Conservation (phyloP, 176 grass and related monocot genomes). For the Aegilops longissima region DNA sequence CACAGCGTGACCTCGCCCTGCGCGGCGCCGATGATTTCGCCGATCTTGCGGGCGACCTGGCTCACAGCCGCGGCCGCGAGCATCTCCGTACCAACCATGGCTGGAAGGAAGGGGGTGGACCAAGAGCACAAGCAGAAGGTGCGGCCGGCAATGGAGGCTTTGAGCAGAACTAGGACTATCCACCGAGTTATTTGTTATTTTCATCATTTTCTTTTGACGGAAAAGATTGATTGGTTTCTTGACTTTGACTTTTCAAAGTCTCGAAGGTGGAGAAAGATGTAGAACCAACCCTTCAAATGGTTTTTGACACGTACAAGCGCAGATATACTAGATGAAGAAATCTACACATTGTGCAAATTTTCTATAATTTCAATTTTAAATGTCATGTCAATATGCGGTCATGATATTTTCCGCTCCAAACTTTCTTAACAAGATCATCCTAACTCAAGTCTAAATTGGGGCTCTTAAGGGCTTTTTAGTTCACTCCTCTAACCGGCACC, state of each 20-base stretch:
- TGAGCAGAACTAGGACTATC: neutral
- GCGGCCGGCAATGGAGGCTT: neutral
- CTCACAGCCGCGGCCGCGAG: slow-evolving; percentile 38
- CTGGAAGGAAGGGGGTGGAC: neutral
- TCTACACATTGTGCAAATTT: too few species aligned
- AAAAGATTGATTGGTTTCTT: neutral
- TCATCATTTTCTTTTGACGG: too few species aligned
- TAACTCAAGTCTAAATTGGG: too few species aligned
- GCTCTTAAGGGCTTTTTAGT: too few species aligned
- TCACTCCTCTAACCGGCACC: too few species aligned
- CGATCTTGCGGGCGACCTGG: slow-evolving; percentile 47
- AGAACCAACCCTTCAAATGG: too few species aligned
- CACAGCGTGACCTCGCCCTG: slow-evolving; percentile 34
- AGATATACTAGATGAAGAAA: too few species aligned
- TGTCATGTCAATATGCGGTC: too few species aligned
- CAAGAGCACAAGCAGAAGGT: neutral
- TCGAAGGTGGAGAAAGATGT: neutral
- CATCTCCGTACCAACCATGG: slow-evolving; percentile 44
- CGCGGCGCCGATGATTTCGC: slow-evolving; percentile 12
- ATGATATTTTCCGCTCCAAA: too few species aligned
- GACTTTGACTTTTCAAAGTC: neutral
- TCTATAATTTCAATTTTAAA: too few species aligned
- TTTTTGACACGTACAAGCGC: too few species aligned
- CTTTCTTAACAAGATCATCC: too few species aligned
- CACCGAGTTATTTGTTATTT: neutral